Base-by-base conservation (phyloP, 108 stramenopile species). In the Nannochloropsis gaditana region DNA sequence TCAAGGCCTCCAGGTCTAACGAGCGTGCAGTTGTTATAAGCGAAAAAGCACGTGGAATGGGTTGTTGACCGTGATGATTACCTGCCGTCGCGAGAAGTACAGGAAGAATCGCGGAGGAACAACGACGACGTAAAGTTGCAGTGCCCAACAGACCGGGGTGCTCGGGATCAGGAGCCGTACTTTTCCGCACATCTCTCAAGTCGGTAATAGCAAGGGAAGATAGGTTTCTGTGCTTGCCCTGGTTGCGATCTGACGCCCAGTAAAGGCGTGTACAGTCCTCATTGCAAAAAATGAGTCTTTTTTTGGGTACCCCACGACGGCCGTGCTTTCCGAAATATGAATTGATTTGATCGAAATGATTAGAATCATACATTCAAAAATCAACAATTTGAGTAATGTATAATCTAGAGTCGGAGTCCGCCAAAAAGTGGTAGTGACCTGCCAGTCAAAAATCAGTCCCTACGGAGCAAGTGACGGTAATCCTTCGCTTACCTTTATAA, bases 11-110 rank as follows among this genome's bases (percentile, higher is more conserved):
- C 4, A 73, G 59, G 59, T 73, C 59, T n/a, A 73, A 73, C 19
- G 59, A 73, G n/a, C 59, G 59, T n/a, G 59, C 59, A 73, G 59
- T n/a, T n/a, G 59, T n/a, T 15, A 73, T 73, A n/a, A 73, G 59
- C 15, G 59, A 73, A 73, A 73, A 73, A n/a, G 59, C 59, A 15
- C 59, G 59, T n/a, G 6, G 59, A n/a, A 6, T 6, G 19, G 59
- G 59, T 73, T 15, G 59, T 73, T 31, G 31, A 31, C 31, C 31
- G 31, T 0, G 31, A 31, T 31, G 31, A 31, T 31, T 31, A 31
- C 31, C 31, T 31, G 31, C 31, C 31, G 31, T 31, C 31, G 31
- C 31, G 31, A 31, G 31, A 31, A 31, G 31, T 31, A 31, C 31
- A 31, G 31, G 31, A 31, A 31, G 31, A 31, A 31, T 31, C 31